Percentiles rank a stretch among this genome's conserved stretches.
phyloP scores from a whole-genome alignment of 208 protist genomes.

The Acanthamoeba triangularis region DNA sequence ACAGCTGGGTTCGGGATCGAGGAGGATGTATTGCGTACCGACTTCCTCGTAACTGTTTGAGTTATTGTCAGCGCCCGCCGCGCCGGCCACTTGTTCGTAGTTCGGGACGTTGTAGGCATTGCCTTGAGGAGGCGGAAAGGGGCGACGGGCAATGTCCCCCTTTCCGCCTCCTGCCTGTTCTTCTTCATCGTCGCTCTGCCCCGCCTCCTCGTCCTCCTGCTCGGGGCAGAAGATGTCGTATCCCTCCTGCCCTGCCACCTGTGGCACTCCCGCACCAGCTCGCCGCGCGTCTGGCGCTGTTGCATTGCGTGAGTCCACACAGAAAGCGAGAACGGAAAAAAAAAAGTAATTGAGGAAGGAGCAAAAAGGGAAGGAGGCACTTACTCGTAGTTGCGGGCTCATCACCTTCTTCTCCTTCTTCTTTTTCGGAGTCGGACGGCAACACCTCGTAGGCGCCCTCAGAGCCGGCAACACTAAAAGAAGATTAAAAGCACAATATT shows the following conservation, averaged over 20 bases:
- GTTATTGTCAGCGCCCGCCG: neutral
- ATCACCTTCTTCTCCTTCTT: neutral
- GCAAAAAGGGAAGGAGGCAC: neutral
- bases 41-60: neutral
- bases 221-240: conserved; percentile 17
- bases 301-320: neutral
- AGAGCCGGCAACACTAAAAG: neutral
- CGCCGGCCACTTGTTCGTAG: neutral
- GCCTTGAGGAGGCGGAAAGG: neutral
- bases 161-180: neutral
- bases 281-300: neutral
- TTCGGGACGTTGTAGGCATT: neutral
- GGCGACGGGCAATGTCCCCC: too few species aligned
- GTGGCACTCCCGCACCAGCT: neutral
- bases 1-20: neutral
- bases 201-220: neutral
- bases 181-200: neutral
- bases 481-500: neutral
- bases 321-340: neutral
- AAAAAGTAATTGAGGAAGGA: neutral
- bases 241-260: neutral
- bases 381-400: neutral
- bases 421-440: neutral
- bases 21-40: neutral
- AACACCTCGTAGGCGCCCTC: conserved; percentile 2